Evolutionary conservation across 495 filamentous ascomycete species (phyloP), one percentile per base, ranked within the genome.

Genomic region (Polyplosphaeria fusca): DNA sequence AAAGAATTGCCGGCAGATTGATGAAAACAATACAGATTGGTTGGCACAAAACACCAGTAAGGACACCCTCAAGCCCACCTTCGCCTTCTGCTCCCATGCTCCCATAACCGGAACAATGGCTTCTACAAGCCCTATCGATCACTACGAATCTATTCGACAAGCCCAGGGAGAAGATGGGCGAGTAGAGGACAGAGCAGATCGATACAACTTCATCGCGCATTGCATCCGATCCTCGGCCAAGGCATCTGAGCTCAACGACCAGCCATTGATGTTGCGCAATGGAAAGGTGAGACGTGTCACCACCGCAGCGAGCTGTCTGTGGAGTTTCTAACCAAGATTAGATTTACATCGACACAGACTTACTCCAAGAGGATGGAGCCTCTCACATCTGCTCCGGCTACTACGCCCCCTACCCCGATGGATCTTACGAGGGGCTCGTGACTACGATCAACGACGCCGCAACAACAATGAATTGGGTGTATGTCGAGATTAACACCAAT

Each of bases 391-490:
- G 28, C 26, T 19, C 38, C 1, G 50, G 50, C 5, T 53, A 53
- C 39, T 53, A 42, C 16, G 38, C 44, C 18, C 50, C 50, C 11
- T 53, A 43, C 19, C 50, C 50, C 5, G 50, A 53, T 25, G 44
- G 30, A 12, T 4, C 50, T 1, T 35, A 53, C 20, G 50, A 53
- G 26, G 50, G 50, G 1, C 22, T 53, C 23, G 50, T 53, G 7
- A 53, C 50, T 2, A 42, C 23, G 11, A 32, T 53, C 24, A 28
- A 37, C 1, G 22, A 26, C 4, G 25, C 24, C n/a, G 22, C n/a
- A 19, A 37, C 50, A 3, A 30, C 44, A 13, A 53, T 53, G 50
- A 53, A 53, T 25, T 53, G 50, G 50, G 38, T 53, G 14, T 53
- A 28, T 26, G 13, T 53, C 16, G 35, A 53, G 24, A 23, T 20